phyloP scores from a whole-genome alignment of 108 stramenopile species.

The Pinguiococcus pyrenoidosus region DNA sequence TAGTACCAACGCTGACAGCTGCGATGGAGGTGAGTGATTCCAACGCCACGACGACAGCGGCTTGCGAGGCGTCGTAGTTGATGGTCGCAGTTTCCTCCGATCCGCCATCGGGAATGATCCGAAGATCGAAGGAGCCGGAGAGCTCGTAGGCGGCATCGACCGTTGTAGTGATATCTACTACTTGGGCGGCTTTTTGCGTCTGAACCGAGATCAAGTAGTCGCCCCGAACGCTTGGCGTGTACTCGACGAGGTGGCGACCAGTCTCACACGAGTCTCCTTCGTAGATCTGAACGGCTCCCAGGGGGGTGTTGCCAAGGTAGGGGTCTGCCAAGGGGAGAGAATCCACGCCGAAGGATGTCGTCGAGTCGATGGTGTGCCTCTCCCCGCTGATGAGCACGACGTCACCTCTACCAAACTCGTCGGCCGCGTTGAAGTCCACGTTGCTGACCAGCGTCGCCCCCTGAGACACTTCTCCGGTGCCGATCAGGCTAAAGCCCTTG shows the following conservation, averaged over 20 bases:
- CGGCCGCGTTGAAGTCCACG: no score
- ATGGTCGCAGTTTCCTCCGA: slow-evolving; percentile 11
- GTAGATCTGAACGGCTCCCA: no score
- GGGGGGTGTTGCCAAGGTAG: no score
- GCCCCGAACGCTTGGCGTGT: slow-evolving; percentile 39
- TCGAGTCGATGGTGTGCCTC: no score
- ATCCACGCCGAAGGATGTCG: no score
- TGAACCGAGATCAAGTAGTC: no score
- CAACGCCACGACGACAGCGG: slow-evolving; percentile 28
- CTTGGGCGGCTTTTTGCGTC: no score
- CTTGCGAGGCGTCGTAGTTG: slow-evolving; percentile 17
- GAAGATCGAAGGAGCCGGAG: slow-evolving; percentile 21
- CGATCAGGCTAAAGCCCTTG: neutral
- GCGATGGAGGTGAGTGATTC: slow-evolving; percentile 14
- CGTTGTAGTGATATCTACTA: no score
- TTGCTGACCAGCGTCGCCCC: neutral
- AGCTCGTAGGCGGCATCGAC: slow-evolving; percentile 33
- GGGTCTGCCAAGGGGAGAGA: no score
- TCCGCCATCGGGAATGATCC: slow-evolving; percentile 1
- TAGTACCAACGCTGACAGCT: slow-evolving; percentile 14
- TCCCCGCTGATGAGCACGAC: no score
- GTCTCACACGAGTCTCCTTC: slow-evolving; percentile 14
- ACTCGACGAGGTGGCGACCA: slow-evolving; percentile 35
- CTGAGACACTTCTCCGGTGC: slow-evolving; percentile 6
- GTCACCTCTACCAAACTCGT: no score